These are phyloP conservation scores for Prunus mira DNA, from an alignment of 306 rosid species.

Conservation along the genomic window DNA sequence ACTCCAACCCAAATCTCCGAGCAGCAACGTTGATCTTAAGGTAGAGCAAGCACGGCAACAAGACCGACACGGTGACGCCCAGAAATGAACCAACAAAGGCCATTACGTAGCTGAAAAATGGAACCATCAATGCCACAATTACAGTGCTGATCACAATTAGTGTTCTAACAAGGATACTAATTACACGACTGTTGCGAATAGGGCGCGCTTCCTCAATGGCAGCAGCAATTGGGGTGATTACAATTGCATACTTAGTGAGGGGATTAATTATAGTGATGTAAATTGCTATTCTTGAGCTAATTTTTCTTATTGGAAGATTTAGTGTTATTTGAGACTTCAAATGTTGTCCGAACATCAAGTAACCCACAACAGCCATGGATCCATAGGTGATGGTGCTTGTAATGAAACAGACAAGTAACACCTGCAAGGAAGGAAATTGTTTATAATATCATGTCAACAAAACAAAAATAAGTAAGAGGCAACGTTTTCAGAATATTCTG, in stretches of 20 bases:
- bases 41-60: slow-evolving; percentile 66
- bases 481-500: background rate
- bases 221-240: slow-evolving; percentile 48
- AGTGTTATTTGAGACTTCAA: slow-evolving; percentile 57
- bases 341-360: slow-evolving; percentile 54
- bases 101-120: slow-evolving; percentile 66
- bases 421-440: slow-evolving; percentile 34
- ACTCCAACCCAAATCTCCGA: slow-evolving; percentile 41
- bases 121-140: slow-evolving; percentile 49
- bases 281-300: slow-evolving; percentile 55
- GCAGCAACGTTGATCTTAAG: slow-evolving; percentile 56
- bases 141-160: slow-evolving; percentile 42
- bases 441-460: background rate
- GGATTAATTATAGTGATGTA: slow-evolving; percentile 62
- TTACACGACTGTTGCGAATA: background rate
- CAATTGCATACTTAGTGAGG: slow-evolving; percentile 58
- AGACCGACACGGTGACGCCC: slow-evolving; percentile 34
- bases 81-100: slow-evolving; percentile 59
- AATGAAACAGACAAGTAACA: slow-evolving; percentile 50
- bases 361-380: slow-evolving; percentile 52
- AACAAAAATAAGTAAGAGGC: background rate
- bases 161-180: slow-evolving; percentile 49
- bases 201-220: slow-evolving; percentile 48
- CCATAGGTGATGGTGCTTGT: slow-evolving; percentile 52
- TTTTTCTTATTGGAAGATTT: slow-evolving; percentile 49